Conservation (phyloP, 441 rosid genomes). For the Metrosideros polymorpha region DNA sequence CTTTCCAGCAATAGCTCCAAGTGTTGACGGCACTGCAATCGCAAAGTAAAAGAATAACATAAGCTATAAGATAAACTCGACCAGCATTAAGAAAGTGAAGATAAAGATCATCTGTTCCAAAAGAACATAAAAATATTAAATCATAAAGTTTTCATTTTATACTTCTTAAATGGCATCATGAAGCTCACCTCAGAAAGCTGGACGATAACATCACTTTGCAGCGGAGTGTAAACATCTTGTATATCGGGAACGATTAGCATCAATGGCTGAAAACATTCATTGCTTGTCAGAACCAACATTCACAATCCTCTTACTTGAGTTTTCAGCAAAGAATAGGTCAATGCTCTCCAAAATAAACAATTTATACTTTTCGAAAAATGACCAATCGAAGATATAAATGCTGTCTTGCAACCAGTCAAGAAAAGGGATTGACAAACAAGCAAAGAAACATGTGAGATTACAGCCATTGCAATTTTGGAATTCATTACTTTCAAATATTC, state of each 20-base stretch:
- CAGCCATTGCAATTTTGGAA: background rate
- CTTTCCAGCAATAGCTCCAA: slow-evolving; percentile 89
- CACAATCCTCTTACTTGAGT: background rate
- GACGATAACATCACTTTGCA: slow-evolving; percentile 76
- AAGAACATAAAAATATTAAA: background rate
- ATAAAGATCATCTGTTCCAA: background rate
- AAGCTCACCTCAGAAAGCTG: slow-evolving; percentile 69
- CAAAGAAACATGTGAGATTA: background rate
- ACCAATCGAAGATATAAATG: background rate
- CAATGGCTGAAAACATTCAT: slow-evolving; percentile 51
- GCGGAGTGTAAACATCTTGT: slow-evolving; percentile 83
- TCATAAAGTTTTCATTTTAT: background rate
- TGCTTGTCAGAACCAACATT: background rate
- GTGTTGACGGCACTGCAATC: slow-evolving; percentile 86
- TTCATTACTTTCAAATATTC: background rate
- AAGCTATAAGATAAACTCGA: background rate
- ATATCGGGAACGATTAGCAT: slow-evolving; percentile 86
- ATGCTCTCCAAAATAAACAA: background rate
- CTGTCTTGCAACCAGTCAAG: background rate
- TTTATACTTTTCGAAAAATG: background rate
- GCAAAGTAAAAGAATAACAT: slow-evolving; percentile 7
- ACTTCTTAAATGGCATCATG: background rate
- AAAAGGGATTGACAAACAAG: background rate
- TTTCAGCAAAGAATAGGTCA: background rate
- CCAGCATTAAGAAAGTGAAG: background rate